Evolutionary conservation across 177 flowering plant species (phyloP), one percentile per base, ranked within the genome.

Genomic region (Vitis hybrid): DNA sequence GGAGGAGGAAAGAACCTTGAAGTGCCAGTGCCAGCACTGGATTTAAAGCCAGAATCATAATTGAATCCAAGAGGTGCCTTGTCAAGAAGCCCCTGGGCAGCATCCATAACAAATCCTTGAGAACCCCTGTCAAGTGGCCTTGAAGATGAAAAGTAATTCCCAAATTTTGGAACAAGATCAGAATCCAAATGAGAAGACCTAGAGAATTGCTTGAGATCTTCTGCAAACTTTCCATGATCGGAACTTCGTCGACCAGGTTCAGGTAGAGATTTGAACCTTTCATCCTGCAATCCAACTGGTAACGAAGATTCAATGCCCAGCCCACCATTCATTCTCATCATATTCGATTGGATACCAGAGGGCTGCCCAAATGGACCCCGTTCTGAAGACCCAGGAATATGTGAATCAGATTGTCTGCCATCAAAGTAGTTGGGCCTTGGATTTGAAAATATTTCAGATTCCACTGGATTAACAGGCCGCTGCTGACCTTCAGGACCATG

Each of bases 121-220:
- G 74, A 71, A 59, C 74, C 78, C 63, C 79, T 75, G 58, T 78
- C 82, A 71, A 78, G 72, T 20, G 79, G 68, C 67, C 80, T 74
- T 9, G 81, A 73, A 13, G 84, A 75, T 30, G 79, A 71, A 72
- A 75, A 69, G 61, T 79, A 73, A 64, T 70, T 67, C 11, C 80
- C 89, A 65, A 58, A 69, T 77, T 71, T 82, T n/a, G 75, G 67
- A 13, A 61, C 69, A 74, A 65, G 73, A 46, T 87, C 97, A 68
- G 67, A 65, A 64, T 80, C 92, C 62, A 84, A 65, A 77, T 80
- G 80, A 63, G 86, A 67, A 17, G 87, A 80, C 74, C 84, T 69
- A 12, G 87, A 88, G 58, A 88, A 86, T 49, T 79, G 80, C 72
- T 81, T 85, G 52, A 82, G 78, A 77, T 84, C 80, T 58, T 80